These are phyloP conservation scores for Nicotiana benthamiana DNA, from an alignment of 257 asterid species.

Conservation along the genomic window DNA sequence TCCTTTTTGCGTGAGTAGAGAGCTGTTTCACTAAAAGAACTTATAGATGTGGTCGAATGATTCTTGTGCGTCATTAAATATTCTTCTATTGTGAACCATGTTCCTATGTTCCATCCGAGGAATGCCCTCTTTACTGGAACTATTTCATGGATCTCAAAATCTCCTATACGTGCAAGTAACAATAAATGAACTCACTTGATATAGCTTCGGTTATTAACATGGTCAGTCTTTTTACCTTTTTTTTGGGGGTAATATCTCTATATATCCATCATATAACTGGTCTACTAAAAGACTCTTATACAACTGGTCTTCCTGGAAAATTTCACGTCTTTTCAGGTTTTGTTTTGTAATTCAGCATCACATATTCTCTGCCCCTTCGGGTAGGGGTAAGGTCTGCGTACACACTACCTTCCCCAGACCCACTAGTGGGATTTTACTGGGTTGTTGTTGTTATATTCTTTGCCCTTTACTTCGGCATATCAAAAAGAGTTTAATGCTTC, in stretches of 20 bases:
- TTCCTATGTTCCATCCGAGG: neutral
- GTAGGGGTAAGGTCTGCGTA: too few relatives aligned
- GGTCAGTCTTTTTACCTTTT: neutral
- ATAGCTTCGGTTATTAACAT: neutral
- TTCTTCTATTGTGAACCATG: slow-evolving; percentile 1
- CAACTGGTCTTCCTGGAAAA: neutral
- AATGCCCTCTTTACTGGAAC: neutral
- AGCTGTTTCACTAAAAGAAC: neutral
- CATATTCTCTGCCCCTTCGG: neutral
- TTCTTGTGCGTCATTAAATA: neutral
- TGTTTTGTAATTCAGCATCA: neutral
- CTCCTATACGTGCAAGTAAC: neutral
- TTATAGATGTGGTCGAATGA: neutral
- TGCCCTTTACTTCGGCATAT: neutral
- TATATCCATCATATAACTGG: neutral
- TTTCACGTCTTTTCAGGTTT: neutral
- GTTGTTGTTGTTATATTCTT: neutral
- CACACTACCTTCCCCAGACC: too few relatives aligned
- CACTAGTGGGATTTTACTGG: too few relatives aligned
- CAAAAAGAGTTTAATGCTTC: neutral
- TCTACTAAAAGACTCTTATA: neutral
- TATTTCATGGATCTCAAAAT: neutral
- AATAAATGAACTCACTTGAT: neutral
- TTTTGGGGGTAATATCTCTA: neutral
- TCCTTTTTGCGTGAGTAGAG: neutral